Conservation (phyloP, 352 stramenopile genomes). For the Globisporangium mamillatum region DNA sequence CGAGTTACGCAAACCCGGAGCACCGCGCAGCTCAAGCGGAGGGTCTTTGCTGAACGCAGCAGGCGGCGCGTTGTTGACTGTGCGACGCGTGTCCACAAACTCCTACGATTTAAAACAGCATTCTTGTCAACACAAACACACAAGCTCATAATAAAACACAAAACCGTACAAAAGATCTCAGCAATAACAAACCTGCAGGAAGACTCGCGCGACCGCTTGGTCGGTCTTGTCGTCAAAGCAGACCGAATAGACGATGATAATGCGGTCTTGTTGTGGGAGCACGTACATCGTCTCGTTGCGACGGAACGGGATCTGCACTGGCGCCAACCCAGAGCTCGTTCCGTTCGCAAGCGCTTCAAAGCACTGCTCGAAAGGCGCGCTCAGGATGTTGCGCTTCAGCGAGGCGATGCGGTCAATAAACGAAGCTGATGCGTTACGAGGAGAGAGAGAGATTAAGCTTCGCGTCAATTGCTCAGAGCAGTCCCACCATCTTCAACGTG, state of each 20-base stretch:
- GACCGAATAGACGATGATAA: conserved; percentile 91
- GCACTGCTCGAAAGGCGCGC: conserved; percentile 77
- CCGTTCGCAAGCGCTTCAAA: conserved; percentile 75
- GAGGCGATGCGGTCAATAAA: conserved; percentile 72
- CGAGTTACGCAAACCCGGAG: conserved; percentile 56
- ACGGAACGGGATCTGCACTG: conserved; percentile 84
- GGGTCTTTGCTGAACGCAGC: conserved; percentile 89
- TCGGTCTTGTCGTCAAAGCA: conserved; percentile 94
- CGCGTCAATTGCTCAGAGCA: too few relatives aligned
- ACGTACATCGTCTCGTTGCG: conserved; percentile 86
- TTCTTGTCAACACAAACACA: too few relatives aligned
- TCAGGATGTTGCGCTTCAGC: conserved; percentile 83
- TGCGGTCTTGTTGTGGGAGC: conserved; percentile 81
- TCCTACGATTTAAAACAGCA: conserved; percentile 42
- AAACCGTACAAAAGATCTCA: background rate
- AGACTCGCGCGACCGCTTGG: conserved; percentile 87
- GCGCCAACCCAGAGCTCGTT: conserved; percentile 46
- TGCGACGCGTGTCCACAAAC: conserved; percentile 90
- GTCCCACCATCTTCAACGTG: too few relatives aligned
- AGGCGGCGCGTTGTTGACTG: conserved; percentile 93
- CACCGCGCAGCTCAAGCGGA: conserved; percentile 79
- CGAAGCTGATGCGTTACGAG: conserved; percentile 33
- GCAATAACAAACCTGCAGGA: conserved; percentile 57
- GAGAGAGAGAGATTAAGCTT: background rate
- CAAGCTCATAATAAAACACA: too few relatives aligned